phyloP scores from a whole-genome alignment of 2,329 filamentous ascomycete species.

The Diaporthe australafricana region DNA sequence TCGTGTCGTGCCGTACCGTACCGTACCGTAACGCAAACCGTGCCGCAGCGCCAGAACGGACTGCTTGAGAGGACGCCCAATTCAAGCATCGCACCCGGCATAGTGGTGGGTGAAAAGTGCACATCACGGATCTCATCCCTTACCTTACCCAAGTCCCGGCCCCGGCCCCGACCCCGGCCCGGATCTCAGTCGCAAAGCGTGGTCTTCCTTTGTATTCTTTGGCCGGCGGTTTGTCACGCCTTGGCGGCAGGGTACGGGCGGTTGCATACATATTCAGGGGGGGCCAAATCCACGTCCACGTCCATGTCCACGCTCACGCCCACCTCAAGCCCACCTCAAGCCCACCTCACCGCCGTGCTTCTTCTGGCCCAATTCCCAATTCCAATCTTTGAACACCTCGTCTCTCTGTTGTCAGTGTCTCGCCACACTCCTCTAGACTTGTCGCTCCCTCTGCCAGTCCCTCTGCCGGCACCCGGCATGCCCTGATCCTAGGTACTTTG shows the following conservation, averaged over 20 bases:
- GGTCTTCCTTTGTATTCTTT: background rate
- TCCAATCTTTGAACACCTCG: background rate
- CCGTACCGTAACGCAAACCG: background rate
- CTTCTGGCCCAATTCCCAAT: background rate
- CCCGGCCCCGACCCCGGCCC: background rate
- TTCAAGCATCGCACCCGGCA: too few species aligned
- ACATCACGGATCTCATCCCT: too few species aligned
- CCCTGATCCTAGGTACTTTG: too few species aligned
- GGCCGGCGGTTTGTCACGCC: background rate
- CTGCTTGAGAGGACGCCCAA: background rate
- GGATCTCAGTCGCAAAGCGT: background rate
- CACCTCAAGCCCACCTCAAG: background rate
- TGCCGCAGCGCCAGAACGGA: background rate
- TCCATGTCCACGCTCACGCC: background rate
- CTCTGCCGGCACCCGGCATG: too few species aligned
- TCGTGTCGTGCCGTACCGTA: background rate
- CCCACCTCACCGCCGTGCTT: conserved; percentile 3
- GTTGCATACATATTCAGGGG: background rate
- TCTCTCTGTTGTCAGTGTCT: background rate
- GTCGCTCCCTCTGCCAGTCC: background rate
- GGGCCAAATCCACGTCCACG: background rate
- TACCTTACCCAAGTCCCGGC: too few species aligned
- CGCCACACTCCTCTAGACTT: background rate
- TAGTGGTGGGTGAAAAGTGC: too few species aligned
- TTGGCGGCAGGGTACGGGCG: conserved; percentile 8